Evolutionary conservation across 805 yeast species (phyloP).

Genomic region (Monosporozyma solicola): DNA sequence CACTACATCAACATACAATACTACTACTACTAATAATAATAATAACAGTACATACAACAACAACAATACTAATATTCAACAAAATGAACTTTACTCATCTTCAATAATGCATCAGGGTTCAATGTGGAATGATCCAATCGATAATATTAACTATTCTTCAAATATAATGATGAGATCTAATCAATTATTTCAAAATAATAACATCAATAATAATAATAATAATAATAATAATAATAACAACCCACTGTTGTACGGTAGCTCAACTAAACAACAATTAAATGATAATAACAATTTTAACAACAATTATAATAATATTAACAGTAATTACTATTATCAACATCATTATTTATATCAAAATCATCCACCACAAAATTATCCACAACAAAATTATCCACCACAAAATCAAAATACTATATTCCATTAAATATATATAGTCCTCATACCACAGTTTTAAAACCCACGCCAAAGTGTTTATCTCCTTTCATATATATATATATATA

Average conservation of each 20-base stretch:
- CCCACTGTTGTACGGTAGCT: not conserved
- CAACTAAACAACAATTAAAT: not conserved
- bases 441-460: too few species aligned
- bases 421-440: not conserved
- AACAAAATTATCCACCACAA: not conserved
- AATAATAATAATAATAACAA: not conserved
- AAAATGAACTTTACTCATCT: not conserved
- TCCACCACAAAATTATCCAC: not conserved
- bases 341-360: not conserved
- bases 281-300: not conserved
- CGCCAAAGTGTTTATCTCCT: not conserved
- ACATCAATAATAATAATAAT: too few species aligned
- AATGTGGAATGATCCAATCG: constrained; percentile 1
- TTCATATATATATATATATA: not conserved
- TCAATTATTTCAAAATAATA: not conserved
- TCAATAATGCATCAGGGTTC: not conserved
- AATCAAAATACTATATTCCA: not conserved
- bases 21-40: not conserved
- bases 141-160: not conserved
- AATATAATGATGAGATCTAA: not conserved
- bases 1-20: constrained; percentile 2
- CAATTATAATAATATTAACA: not conserved
- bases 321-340: constrained; percentile 11
- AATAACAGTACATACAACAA: not conserved
- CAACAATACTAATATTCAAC: not conserved